These are phyloP conservation scores for Nicotiana undulata DNA, from an alignment of 257 asterid species.

Conservation along the genomic window DNA sequence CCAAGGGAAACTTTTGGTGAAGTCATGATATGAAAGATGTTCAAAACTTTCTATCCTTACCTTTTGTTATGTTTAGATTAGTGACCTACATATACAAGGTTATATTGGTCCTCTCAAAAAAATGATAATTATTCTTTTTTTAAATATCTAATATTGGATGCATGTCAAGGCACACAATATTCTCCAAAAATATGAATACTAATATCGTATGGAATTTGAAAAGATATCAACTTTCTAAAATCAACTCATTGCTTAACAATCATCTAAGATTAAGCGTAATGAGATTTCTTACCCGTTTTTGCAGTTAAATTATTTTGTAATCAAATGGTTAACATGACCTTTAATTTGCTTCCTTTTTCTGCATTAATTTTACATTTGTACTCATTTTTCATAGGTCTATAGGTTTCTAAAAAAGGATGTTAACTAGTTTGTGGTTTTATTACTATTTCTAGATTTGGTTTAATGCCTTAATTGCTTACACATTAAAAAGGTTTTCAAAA, in stretches of 20 bases:
- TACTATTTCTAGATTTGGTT: too few species aligned
- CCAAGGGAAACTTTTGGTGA: too few species aligned
- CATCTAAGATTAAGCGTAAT: not conserved
- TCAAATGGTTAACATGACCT: not conserved
- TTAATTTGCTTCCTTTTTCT: not conserved
- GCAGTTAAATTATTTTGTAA: not conserved
- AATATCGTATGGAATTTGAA: not conserved
- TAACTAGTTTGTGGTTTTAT: not conserved
- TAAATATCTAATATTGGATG: not conserved
- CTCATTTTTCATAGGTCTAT: not conserved
- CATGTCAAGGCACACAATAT: not conserved
- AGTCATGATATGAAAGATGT: too few species aligned
- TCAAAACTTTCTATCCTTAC: not conserved
- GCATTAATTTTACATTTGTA: not conserved
- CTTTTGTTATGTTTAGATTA: not conserved
- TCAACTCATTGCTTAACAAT: not conserved
- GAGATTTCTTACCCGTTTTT: not conserved
- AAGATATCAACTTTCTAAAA: not conserved
- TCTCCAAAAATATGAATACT: not conserved
- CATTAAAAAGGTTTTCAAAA: not conserved
- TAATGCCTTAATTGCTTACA: not conserved
- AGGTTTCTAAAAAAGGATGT: not conserved
- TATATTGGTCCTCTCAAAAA: not conserved
- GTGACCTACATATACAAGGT: not conserved
- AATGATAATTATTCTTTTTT: too few species aligned